phyloP scores from a whole-genome alignment of 2,329 filamentous ascomycete genomes.

The Acephala macrosclerotiorum region DNA sequence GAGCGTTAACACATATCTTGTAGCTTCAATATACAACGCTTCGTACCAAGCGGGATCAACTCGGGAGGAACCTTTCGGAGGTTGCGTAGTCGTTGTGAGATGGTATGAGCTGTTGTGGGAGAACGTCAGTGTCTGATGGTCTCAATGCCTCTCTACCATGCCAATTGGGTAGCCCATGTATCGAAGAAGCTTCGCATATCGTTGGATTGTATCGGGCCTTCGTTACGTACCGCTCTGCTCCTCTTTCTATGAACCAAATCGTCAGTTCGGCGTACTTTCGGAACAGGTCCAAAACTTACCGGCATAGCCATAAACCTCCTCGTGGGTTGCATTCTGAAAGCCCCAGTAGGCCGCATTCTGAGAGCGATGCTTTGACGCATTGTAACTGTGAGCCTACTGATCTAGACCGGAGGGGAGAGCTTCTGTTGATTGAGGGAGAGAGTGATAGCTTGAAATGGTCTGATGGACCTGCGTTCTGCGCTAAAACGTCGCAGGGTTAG shows the following conservation, averaged over 20 bases:
- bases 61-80: conserved; percentile 92
- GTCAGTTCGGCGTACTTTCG: conserved; percentile 37
- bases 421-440: conserved; percentile 27
- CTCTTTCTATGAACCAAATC: conserved; percentile 60
- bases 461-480: conserved; percentile 26
- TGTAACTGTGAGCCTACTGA: conserved; percentile 32
- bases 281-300: conserved; percentile 58
- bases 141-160: conserved; percentile 4
- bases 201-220: conserved; percentile 6
- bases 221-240: conserved; percentile 69
- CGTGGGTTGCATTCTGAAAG: conserved; percentile 72
- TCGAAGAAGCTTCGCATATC: conserved; percentile 24
- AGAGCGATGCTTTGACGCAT: conserved; percentile 64
- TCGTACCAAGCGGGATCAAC: conserved; percentile 91
- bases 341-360: conserved; percentile 68
- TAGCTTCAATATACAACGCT: neutral
- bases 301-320: conserved; percentile 75
- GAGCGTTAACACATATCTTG: conserved; percentile 37
- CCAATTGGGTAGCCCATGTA: conserved; percentile 24
- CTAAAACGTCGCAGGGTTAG: conserved; percentile 38
- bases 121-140: conserved; percentile 30
- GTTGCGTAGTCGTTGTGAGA: conserved; percentile 92
- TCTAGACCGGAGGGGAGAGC: conserved; percentile 21
- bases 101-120: conserved; percentile 78
- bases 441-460: conserved; percentile 21